Base-by-base conservation (phyloP, 164 flowering plant species). In the Buxus sempervirens region DNA sequence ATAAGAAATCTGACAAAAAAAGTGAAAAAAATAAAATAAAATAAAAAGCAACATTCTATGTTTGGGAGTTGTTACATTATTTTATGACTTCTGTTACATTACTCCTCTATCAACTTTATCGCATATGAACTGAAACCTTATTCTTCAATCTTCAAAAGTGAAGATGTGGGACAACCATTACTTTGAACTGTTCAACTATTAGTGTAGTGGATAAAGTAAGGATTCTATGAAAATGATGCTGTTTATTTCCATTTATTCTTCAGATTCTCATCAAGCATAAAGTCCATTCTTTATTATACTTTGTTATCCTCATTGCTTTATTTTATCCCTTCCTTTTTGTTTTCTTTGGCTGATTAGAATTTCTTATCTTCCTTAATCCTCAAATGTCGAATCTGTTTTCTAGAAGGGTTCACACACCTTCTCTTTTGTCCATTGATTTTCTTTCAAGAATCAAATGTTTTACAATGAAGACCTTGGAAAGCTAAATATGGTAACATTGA, bases 401-500 rank as follows among this genome's bases (percentile, higher is more conserved):
- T 51, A 64, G 73, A 65, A 36, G 38, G 36, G 69, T 45, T 60
- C 66, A 42, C 62, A 53, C 59, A 51, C 2, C 22, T 66, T 20
- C 18, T 12, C 6, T 48, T 42, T 58, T n/a, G 56, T 54, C 54
- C 15, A 61, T 66, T 32, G 24, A 23, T 69, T 32, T 65, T 69
- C 73, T 76, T 73, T 74, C 73, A 66, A 81, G 82, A 78, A 65
- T 79, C 77, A 70, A 68, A 76, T 75, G 73, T 63, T 73, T n/a
- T 58, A 65, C n/a, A n/a, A n/a, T n/a, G n/a, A n/a, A n/a, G n/a
- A n/a, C n/a, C n/a, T n/a, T n/a, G n/a, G n/a, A n/a, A n/a, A 71
- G 69, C 69, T 66, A 59, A 56, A 62, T 41, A n/a, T n/a, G n/a
- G n/a, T n/a, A n/a, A n/a, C n/a, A n/a, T n/a, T n/a, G n/a, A n/a